phyloP scores from a whole-genome alignment of 257 asterid genomes.

The Petunia axillaris region DNA sequence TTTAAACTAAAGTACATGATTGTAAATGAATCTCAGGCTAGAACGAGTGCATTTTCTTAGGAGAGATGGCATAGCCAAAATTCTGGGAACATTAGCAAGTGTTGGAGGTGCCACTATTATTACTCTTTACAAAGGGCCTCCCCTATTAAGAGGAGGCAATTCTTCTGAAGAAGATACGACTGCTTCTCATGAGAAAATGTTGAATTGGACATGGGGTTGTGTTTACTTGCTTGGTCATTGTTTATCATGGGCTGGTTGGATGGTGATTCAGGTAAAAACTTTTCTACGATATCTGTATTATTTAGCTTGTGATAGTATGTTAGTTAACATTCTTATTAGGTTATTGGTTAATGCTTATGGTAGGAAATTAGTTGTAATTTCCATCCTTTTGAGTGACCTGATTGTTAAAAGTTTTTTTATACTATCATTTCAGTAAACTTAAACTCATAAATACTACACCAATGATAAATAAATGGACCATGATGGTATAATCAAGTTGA shows the following conservation, averaged over 20 bases:
- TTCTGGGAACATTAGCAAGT: constrained; percentile 75
- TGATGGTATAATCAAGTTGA: neutral
- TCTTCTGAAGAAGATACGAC: constrained; percentile 29
- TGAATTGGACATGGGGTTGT: constrained; percentile 87
- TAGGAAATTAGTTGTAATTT: too few relatives aligned
- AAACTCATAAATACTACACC: too few relatives aligned
- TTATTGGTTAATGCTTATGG: too few relatives aligned
- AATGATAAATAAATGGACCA: neutral
- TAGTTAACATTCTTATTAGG: too few relatives aligned
- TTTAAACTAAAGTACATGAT: neutral
- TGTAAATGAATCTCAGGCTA: constrained; percentile 39
- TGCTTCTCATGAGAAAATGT: constrained; percentile 37
- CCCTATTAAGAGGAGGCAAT: constrained; percentile 43
- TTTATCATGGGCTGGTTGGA: constrained; percentile 95
- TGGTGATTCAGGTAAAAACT: constrained; percentile 72
- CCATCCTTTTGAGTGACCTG: too few relatives aligned
- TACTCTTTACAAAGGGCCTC: constrained; percentile 84
- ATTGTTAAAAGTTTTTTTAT: too few relatives aligned
- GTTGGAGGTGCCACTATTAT: constrained; percentile 78
- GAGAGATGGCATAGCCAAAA: constrained; percentile 74
- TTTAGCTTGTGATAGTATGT: neutral
- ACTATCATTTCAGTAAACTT: too few relatives aligned
- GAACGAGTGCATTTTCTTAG: constrained; percentile 55
- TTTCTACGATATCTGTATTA: neutral
- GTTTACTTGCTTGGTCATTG: constrained; percentile 74